Conservation (phyloP, 2,329 filamentous ascomycete species). For the Coniochaeta pulveracea region DNA sequence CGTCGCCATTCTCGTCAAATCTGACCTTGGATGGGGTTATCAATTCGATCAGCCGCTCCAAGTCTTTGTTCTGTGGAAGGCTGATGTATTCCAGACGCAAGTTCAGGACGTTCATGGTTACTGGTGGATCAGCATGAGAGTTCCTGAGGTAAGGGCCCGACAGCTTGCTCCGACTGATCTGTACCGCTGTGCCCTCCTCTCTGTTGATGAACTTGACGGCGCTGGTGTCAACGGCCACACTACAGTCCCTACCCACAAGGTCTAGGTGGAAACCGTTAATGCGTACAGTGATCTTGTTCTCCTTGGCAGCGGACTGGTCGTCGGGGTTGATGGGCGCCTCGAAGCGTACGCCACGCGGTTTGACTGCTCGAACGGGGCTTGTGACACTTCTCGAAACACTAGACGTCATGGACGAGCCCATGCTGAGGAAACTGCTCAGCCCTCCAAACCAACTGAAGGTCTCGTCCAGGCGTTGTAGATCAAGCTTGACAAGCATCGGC, state of each 20-base stretch:
- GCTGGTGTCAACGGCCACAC: slow-evolving; percentile 62
- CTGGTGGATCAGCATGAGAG: slow-evolving; percentile 43
- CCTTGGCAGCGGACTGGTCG: slow-evolving; percentile 31
- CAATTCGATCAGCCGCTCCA: slow-evolving; percentile 71
- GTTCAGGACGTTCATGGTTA: slow-evolving; percentile 51
- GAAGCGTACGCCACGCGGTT: slow-evolving; percentile 46
- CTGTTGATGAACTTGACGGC: slow-evolving; percentile 73
- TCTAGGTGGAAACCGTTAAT: slow-evolving; percentile 68
- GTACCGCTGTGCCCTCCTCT: slow-evolving; percentile 58
- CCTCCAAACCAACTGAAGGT: slow-evolving; percentile 84
- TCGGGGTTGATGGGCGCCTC: slow-evolving; percentile 38
- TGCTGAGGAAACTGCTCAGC: slow-evolving; percentile 78
- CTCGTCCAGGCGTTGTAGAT: slow-evolving; percentile 74
- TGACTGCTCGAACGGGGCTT: slow-evolving; percentile 24
- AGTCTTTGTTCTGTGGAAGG: slow-evolving; percentile 64
- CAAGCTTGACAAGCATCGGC: slow-evolving; percentile 63
- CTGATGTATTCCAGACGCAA: slow-evolving; percentile 63
- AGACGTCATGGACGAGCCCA: slow-evolving; percentile 74
- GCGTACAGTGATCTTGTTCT: slow-evolving; percentile 63
- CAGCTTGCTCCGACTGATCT: slow-evolving; percentile 65
- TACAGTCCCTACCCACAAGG: slow-evolving; percentile 68
- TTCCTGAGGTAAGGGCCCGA: slow-evolving; percentile 55
- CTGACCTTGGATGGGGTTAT: slow-evolving; percentile 88
- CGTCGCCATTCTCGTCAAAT: slow-evolving; percentile 75
- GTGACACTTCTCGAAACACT: slow-evolving; percentile 41